Evolutionary conservation across 208 protist genomes (phyloP), one percentile per base, ranked within the genome.

Genomic region (Leptomonas pyrrhocoris): DNA sequence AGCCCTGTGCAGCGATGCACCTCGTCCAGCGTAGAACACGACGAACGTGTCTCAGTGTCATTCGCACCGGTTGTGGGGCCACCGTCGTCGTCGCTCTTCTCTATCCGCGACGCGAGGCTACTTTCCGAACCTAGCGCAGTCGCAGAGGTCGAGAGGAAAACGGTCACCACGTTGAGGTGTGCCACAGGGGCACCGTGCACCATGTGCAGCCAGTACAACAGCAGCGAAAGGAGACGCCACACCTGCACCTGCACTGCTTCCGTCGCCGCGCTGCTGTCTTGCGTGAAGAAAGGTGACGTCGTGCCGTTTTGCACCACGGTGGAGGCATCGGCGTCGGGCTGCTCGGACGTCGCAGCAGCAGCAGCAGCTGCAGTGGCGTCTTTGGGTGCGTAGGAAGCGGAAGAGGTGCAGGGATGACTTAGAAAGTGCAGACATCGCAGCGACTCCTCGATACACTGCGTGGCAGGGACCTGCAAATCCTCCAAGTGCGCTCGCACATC

Each of bases 191-290:
- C 53, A 12, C 51, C 64, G 19, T 72, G 56, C 27, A 64, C 27
- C 36, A 68, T 13, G 42, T 72, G 64, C 58, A 77, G 61, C 72
- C 72, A 77, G 45, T 72, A 77, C 23, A 77, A 56, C 1, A 72
- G 31, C 4, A 77, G 59, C 19, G 64, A 72, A 12, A 77, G 49
- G 15, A 77, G 57, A n/a, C 72, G 63, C 51, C 64, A 72, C 48
- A 48, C 64, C 46, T 72, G 72, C 27, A 56, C 50, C 57, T 72
- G 56, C 2, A 72, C 64, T 34, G 50, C 64, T 21, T 61, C 64
- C 15, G 50, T 45, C 6, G 54, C 64, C 3, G 40, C 40, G 38
- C 21, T 12, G 13, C 40, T 45, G 1, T 11, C 19, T 15, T 21
- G 34, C 11, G 48, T 15, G 16, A 60, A 9, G 15, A 21, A 31